phyloP scores from a whole-genome alignment of 73 alveolate genomes.

The Stentor coeruleus region DNA sequence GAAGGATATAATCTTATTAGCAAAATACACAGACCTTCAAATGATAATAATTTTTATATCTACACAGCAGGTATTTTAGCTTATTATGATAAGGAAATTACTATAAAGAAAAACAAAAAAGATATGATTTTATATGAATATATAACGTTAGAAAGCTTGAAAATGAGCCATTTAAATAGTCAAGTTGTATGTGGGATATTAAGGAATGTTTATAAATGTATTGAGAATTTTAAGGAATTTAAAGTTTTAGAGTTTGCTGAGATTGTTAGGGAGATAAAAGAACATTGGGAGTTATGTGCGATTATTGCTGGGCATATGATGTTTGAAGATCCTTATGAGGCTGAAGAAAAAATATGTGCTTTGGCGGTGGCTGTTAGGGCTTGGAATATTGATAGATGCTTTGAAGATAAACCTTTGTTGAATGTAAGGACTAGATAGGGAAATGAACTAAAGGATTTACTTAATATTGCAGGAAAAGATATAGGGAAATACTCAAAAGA shows the following conservation, averaged over 20 bases:
- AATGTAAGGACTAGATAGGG: slow-evolving; percentile 45
- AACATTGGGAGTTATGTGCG: slow-evolving; percentile 29
- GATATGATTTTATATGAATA: background rate
- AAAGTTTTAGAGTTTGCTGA: slow-evolving; percentile 28
- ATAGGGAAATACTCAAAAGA: slow-evolving; percentile 55
- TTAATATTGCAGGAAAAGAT: slow-evolving; percentile 61
- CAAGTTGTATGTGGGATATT: slow-evolving; percentile 8
- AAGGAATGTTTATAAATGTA: slow-evolving; percentile 33
- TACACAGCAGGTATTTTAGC: background rate
- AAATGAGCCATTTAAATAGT: background rate
- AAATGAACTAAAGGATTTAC: slow-evolving; percentile 45
- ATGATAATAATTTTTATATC: slow-evolving; percentile 38
- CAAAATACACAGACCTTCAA: slow-evolving; percentile 31
- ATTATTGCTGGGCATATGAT: slow-evolving; percentile 21
- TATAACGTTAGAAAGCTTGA: background rate
- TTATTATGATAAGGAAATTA: background rate
- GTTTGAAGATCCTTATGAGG: background rate
- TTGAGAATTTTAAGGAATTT: slow-evolving; percentile 25
- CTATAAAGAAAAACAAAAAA: background rate
- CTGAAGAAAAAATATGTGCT: slow-evolving; percentile 32
- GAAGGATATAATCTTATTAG: slow-evolving; percentile 34
- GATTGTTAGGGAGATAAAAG: slow-evolving; percentile 39
- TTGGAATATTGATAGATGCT: slow-evolving; percentile 50
- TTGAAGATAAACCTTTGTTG: slow-evolving; percentile 61
- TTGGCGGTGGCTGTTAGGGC: slow-evolving; percentile 44